phyloP scores from a whole-genome alignment of 2,329 filamentous ascomycete species.

The Xylaria sp. region DNA sequence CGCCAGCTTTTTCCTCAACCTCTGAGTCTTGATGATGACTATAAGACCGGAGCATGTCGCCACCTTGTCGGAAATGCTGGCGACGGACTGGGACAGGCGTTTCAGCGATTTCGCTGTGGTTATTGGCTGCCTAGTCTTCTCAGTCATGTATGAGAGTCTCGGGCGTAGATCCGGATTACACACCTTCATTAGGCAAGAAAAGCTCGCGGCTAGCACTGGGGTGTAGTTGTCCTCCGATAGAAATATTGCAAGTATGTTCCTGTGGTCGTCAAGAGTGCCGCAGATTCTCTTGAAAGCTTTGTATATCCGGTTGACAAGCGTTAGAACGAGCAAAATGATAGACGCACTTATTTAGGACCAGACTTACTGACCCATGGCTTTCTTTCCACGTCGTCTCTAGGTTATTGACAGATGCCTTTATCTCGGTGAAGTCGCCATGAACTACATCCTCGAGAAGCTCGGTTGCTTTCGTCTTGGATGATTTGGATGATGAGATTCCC shows the following conservation, averaged over 20 bases:
- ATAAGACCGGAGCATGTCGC: slow-evolving; percentile 30
- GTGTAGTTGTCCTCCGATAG: slow-evolving; percentile 33
- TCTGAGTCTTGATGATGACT: slow-evolving; percentile 32
- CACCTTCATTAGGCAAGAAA: slow-evolving; percentile 38
- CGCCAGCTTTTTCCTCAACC: slow-evolving; percentile 32
- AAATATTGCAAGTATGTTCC: slow-evolving; percentile 32
- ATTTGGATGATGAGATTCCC: slow-evolving; percentile 23
- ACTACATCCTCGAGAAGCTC: slow-evolving; percentile 22
- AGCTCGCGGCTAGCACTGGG: slow-evolving; percentile 27
- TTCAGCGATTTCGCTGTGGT: slow-evolving; percentile 36
- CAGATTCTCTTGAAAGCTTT: slow-evolving; percentile 31
- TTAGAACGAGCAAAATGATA: slow-evolving; percentile 3
- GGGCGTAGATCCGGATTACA: not conserved
- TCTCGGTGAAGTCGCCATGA: slow-evolving; percentile 19
- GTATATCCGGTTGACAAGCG: slow-evolving; percentile 25
- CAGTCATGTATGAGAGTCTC: not conserved
- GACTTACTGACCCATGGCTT: slow-evolving; percentile 32
- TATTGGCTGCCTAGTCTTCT: slow-evolving; percentile 31
- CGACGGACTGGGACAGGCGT: slow-evolving; percentile 28
- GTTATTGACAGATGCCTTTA: slow-evolving; percentile 24
- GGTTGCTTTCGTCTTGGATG: slow-evolving; percentile 23
- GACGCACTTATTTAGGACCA: not conserved
- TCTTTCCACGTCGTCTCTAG: slow-evolving; percentile 34
- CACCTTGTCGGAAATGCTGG: slow-evolving; percentile 34
- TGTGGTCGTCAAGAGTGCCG: slow-evolving; percentile 35